phyloP scores from a whole-genome alignment of 2,329 filamentous ascomycete genomes.

The Fusarium sp. region DNA sequence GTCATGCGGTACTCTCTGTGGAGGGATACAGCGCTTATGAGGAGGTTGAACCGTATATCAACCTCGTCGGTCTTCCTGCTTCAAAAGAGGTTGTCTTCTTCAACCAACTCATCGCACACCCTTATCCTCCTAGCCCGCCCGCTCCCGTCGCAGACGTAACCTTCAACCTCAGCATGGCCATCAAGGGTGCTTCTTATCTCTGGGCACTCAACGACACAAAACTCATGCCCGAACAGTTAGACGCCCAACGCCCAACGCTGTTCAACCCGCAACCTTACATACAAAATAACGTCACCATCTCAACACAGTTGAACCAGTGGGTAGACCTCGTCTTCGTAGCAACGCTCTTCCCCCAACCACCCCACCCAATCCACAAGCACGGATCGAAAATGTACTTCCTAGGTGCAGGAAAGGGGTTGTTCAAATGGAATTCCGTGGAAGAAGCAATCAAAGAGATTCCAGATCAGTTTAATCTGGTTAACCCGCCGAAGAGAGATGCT shows the following conservation, averaged over 20 bases:
- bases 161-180: constrained; percentile 56
- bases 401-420: constrained; percentile 62
- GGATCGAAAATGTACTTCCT: constrained; percentile 69
- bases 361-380: constrained; percentile 74
- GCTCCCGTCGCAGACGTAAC: constrained; percentile 58
- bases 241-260: constrained; percentile 56
- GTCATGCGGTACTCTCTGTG: constrained; percentile 61
- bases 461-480: constrained; percentile 66
- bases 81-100: constrained; percentile 58
- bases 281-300: constrained; percentile 60
- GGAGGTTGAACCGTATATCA: constrained; percentile 59
- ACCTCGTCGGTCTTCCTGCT: constrained; percentile 59
- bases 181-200: constrained; percentile 59
- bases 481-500: constrained; percentile 65
- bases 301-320: constrained; percentile 62
- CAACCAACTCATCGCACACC: constrained; percentile 55
- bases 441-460: constrained; percentile 62
- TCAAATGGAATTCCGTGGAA: constrained; percentile 64
- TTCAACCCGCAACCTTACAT: constrained; percentile 54
- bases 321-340: constrained; percentile 66
- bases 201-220: constrained; percentile 65
- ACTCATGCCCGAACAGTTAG: constrained; percentile 54
- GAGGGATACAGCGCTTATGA: constrained; percentile 34
- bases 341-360: constrained; percentile 57
- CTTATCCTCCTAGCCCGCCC: constrained; percentile 61